Conservation (phyloP, 2,329 filamentous ascomycete genomes). For the Nigrograna mackinnonii region DNA sequence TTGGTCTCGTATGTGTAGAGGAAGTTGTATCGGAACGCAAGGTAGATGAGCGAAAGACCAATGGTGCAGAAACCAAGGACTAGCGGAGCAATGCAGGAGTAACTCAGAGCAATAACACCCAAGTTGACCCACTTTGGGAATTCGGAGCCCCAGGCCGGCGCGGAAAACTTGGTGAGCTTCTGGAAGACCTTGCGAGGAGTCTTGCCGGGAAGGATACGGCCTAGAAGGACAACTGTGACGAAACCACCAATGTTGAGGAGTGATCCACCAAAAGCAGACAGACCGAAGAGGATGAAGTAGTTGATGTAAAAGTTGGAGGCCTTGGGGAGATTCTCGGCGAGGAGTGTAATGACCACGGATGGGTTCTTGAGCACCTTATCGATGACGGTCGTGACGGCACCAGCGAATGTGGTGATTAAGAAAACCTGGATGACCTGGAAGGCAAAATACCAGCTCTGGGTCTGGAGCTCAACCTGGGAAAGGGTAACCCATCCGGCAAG, state of each 20-base stretch:
- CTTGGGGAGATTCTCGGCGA: slow-evolving; percentile 76
- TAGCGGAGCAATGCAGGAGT: slow-evolving; percentile 53
- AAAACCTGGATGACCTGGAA: slow-evolving; percentile 97
- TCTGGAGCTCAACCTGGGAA: slow-evolving; percentile 65
- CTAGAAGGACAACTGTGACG: slow-evolving; percentile 84
- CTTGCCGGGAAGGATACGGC: slow-evolving; percentile 56
- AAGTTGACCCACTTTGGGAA: slow-evolving; percentile 53
- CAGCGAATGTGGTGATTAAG: slow-evolving; percentile 80
- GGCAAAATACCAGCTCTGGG: slow-evolving; percentile 89
- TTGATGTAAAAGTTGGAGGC: slow-evolving; percentile 94
- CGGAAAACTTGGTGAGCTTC: slow-evolving; percentile 46
- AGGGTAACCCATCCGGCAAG: slow-evolving; percentile 42
- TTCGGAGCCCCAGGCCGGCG: slow-evolving; percentile 49
- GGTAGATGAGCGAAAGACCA: slow-evolving; percentile 49
- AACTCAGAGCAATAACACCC: slow-evolving; percentile 48
- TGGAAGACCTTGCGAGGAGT: slow-evolving; percentile 52
- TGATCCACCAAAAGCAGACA: slow-evolving; percentile 31
- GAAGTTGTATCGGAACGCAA: slow-evolving; percentile 54
- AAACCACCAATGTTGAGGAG: slow-evolving; percentile 80
- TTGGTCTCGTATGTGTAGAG: slow-evolving; percentile 52
- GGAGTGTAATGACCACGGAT: slow-evolving; percentile 60
- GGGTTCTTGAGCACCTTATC: slow-evolving; percentile 66
- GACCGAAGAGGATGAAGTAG: slow-evolving; percentile 90
- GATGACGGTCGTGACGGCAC: slow-evolving; percentile 68
- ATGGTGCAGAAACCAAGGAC: slow-evolving; percentile 51